These are phyloP conservation scores for Taphrina flavorubra DNA, from an alignment of 1,139 yeast genomes.

Conservation along the genomic window DNA sequence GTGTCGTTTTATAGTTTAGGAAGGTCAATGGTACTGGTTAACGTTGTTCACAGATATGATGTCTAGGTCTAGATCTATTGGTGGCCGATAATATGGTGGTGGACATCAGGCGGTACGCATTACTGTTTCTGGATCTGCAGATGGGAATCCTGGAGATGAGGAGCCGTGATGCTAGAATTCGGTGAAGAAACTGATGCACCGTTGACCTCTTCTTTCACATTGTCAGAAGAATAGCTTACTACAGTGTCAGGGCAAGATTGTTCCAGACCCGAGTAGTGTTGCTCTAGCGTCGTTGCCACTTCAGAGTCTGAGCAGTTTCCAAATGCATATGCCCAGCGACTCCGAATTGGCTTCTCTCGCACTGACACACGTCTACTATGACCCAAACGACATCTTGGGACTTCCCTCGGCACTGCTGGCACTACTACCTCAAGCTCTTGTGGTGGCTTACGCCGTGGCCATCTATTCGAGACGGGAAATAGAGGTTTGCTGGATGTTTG, in stretches of 20 bases:
- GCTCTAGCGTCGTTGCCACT: neutral
- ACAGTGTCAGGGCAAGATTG: too few relatives aligned
- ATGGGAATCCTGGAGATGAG: too few relatives aligned
- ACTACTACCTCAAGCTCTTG: conserved; percentile 77
- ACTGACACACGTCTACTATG: conserved; percentile 78
- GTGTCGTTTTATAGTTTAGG: too few relatives aligned
- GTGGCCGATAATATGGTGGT: too few relatives aligned
- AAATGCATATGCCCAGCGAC: conserved; percentile 10
- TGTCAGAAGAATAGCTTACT: too few relatives aligned
- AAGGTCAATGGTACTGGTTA: too few relatives aligned
- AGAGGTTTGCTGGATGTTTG: conserved; percentile 81
- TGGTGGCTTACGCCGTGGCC: conserved; percentile 84
- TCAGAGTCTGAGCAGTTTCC: neutral
- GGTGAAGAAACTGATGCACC: too few relatives aligned
- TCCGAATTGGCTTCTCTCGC: conserved; percentile 40
- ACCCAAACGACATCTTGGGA: conserved; percentile 69
- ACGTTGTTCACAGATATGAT: too few relatives aligned
- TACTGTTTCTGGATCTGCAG: neutral
- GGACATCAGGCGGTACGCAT: neutral
- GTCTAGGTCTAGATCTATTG: too few relatives aligned
- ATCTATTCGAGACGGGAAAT: conserved; percentile 80
- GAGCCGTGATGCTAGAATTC: too few relatives aligned
- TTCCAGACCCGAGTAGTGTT: neutral
- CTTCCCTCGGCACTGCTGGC: conserved; percentile 72
- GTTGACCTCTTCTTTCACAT: too few relatives aligned